Conservation (phyloP, 2,329 filamentous ascomycete species). For the Stemphylium beticola region DNA sequence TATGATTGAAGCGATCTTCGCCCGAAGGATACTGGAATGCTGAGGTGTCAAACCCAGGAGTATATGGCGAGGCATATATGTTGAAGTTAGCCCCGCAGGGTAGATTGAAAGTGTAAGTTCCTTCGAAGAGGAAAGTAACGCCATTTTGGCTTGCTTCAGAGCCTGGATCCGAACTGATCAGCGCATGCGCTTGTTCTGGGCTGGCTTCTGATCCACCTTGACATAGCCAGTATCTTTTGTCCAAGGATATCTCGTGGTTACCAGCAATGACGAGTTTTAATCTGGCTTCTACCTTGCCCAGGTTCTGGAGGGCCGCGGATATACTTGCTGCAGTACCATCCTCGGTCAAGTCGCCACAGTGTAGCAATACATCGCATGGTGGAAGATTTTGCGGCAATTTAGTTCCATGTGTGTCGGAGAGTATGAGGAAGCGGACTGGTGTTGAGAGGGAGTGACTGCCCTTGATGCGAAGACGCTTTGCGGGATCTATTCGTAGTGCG, state of each 20-base stretch:
- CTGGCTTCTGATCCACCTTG: conserved; percentile 31
- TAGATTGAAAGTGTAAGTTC: conserved; percentile 54
- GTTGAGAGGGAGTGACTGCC: background rate
- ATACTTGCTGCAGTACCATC: conserved; percentile 57
- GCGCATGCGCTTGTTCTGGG: conserved; percentile 9
- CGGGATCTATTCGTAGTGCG: background rate
- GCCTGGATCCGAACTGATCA: conserved; percentile 45
- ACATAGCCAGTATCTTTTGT: conserved; percentile 48
- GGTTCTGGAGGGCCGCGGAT: conserved; percentile 51
- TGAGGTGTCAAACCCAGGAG: conserved; percentile 60
- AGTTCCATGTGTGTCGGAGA: conserved; percentile 51
- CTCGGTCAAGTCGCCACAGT: conserved; percentile 64
- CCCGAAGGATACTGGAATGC: conserved; percentile 59
- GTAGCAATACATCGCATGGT: conserved; percentile 60
- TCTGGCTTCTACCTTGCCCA: conserved; percentile 57
- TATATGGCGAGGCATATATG: conserved; percentile 60
- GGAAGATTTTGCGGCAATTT: conserved; percentile 50
- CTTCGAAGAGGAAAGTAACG: conserved; percentile 61
- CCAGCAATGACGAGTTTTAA: conserved; percentile 67
- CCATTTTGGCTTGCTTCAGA: conserved; percentile 51
- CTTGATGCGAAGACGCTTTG: background rate
- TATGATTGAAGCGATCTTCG: conserved; percentile 59
- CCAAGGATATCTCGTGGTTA: conserved; percentile 66
- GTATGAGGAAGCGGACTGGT: conserved; percentile 42
- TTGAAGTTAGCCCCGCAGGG: conserved; percentile 56